Evolutionary conservation across 2,329 filamentous ascomycete species (phyloP).

Genomic region (Cryphonectria nitschkei): DNA sequence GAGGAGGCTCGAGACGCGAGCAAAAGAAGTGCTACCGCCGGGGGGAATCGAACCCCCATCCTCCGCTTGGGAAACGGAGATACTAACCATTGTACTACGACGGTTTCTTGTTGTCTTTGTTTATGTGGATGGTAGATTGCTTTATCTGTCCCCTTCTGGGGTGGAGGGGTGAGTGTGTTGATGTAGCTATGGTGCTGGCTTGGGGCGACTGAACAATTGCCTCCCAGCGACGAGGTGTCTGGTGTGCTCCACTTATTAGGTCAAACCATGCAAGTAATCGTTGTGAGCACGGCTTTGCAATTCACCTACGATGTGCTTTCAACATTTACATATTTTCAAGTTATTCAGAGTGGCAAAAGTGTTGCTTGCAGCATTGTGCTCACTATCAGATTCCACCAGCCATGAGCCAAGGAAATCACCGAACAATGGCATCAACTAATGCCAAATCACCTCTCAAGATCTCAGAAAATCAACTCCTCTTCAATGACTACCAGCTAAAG

Average conservation of each 20-base stretch:
- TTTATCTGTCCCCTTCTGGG: not conserved
- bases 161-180: not conserved
- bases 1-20: not conserved
- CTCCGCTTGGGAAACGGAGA: constrained; percentile 12
- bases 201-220: not conserved
- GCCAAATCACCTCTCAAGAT: not conserved
- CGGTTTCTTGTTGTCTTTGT: not conserved
- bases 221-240: not conserved
- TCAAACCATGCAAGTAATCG: not conserved
- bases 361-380: not conserved
- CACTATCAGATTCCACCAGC: not conserved
- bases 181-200: not conserved
- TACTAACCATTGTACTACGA: constrained; percentile 15
- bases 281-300: not conserved
- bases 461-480: not conserved
- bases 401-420: not conserved
- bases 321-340: too few species aligned
- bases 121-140: not conserved
- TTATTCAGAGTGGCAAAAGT: not conserved
- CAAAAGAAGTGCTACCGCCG: constrained; percentile 28
- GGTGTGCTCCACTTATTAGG: not conserved
- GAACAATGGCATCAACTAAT: not conserved
- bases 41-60: constrained; percentile 12
- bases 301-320: too few species aligned
- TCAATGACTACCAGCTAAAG: not conserved